A percentile compares a stretch with the other conserved stretches of the same genome.
These are phyloP conservation scores for Nephelium lappaceum DNA, from an alignment of 345 rosid species.

Conservation along the genomic window DNA sequence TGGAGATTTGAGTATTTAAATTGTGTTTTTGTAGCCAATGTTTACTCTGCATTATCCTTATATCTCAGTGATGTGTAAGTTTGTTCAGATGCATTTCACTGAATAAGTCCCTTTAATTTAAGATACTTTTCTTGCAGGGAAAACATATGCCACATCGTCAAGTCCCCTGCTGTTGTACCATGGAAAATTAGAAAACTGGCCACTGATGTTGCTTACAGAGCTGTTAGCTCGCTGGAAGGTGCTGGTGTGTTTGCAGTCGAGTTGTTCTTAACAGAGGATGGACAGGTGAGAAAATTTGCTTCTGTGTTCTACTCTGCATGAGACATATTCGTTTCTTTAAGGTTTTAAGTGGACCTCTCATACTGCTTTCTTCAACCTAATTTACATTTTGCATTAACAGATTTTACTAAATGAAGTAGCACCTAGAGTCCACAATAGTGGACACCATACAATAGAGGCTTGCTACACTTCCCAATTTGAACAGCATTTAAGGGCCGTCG, in stretches of 20 bases:
- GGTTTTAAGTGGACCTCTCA: neutral
- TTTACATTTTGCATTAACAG: conserved; percentile 38
- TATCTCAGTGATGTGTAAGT: neutral
- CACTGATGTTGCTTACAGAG: conserved; percentile 72
- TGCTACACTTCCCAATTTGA: conserved; percentile 96
- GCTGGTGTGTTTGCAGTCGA: conserved; percentile 98
- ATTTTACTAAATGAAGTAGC: conserved; percentile 95
- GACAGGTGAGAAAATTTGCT: conserved; percentile 56
- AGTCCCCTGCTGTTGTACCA: conserved; percentile 85
- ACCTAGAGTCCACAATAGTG: conserved; percentile 97
- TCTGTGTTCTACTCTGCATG: neutral
- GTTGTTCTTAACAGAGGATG: conserved; percentile 78
- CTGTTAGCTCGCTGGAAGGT: conserved; percentile 87
- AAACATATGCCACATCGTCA: conserved; percentile 94
- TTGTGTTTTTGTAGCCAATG: neutral
- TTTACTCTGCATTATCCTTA: neutral
- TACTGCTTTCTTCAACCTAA: neutral
- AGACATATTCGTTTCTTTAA: conserved; percentile 9
- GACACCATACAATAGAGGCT: conserved; percentile 95
- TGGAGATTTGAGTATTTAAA: conserved; percentile 16
- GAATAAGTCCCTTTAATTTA: neutral
- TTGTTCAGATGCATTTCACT: neutral
- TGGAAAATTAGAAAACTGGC: conserved; percentile 84
- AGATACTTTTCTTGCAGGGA: conserved; percentile 55
- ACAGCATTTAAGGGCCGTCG: conserved; percentile 89